phyloP scores from a whole-genome alignment of 352 stramenopile genomes.

The Globisporangium acanthophoron region DNA sequence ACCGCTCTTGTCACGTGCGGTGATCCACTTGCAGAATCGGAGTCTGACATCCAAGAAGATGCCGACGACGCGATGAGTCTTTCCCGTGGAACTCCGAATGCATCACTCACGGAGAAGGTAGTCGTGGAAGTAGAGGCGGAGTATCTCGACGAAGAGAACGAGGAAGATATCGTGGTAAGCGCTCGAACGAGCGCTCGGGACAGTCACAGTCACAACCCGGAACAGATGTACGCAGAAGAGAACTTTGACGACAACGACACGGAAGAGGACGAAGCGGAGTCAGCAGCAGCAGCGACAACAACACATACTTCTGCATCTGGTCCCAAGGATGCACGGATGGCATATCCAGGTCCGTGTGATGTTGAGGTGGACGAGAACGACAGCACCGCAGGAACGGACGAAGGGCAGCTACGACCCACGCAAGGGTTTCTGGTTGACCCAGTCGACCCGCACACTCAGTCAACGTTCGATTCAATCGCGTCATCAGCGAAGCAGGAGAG shows the following conservation, averaged over 20 bases:
- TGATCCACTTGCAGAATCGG: background rate
- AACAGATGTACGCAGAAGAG: slow-evolving; percentile 21
- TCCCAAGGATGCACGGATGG: background rate
- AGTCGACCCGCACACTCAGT: background rate
- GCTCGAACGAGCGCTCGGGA: background rate
- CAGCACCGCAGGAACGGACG: background rate
- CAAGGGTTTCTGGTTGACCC: background rate
- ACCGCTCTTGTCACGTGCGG: background rate
- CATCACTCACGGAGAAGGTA: background rate
- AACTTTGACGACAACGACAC: slow-evolving; percentile 23
- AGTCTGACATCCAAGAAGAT: background rate
- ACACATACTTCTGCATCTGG: background rate
- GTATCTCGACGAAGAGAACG: background rate
- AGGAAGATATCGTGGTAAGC: background rate
- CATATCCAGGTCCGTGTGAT: background rate
- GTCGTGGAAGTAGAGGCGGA: background rate
- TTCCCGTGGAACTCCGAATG: background rate
- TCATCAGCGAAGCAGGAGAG: background rate
- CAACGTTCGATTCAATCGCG: background rate
- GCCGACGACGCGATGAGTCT: background rate
- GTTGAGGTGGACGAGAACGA: background rate
- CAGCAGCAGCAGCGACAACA: background rate
- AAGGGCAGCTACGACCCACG: background rate
- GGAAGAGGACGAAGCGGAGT: slow-evolving; percentile 2
- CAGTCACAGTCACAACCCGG: background rate